phyloP scores from a whole-genome alignment of 345 rosid species.

The Gossypium mustelinum region DNA sequence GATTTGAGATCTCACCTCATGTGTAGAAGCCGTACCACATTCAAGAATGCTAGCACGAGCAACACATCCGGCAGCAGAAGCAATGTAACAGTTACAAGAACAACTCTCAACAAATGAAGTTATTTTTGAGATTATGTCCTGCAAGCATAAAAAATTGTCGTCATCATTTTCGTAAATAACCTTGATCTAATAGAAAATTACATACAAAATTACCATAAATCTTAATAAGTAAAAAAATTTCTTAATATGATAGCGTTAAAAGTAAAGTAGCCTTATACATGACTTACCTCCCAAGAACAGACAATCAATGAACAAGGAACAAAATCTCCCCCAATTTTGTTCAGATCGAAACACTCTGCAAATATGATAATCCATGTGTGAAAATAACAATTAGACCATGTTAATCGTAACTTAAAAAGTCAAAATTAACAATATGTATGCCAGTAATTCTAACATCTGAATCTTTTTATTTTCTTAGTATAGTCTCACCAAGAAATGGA shows the following conservation, averaged over 20 bases:
- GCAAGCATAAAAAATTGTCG: not conserved
- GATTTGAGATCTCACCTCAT: conserved; percentile 2
- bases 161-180: not conserved
- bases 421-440: not conserved
- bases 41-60: not conserved
- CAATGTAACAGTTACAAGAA: not conserved
- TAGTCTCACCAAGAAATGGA: not conserved
- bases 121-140: conserved; percentile 5
- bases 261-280: not conserved
- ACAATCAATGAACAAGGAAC: not conserved
- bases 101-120: not conserved
- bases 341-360: not conserved
- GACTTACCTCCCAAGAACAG: not conserved
- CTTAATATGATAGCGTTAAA: not conserved
- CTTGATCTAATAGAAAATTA: not conserved
- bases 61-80: not conserved
- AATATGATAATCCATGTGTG: not conserved
- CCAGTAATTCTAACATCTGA: not conserved
- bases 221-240: not conserved
- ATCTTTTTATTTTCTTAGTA: not conserved
- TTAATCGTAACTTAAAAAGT: not conserved
- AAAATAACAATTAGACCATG: not conserved
- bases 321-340: not conserved
- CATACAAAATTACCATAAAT: not conserved
- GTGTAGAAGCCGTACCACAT: not conserved